Base-by-base conservation (phyloP, 2,329 filamentous ascomycete genomes). In the Exophiala calicioides region DNA sequence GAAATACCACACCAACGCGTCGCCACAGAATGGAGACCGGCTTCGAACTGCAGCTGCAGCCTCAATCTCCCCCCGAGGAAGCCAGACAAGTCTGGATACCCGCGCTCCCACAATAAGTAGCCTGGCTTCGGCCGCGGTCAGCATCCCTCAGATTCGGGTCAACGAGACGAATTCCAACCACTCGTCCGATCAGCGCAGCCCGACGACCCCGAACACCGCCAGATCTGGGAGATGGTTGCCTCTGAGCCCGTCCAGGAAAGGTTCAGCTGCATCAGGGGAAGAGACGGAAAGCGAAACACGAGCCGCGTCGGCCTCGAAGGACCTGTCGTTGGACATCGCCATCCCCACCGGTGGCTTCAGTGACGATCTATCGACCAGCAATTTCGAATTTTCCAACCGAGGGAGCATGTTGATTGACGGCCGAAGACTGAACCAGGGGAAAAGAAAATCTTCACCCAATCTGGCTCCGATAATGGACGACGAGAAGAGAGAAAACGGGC, bases 321-420 rank as follows among this genome's bases (percentile, higher is more conserved):
- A 71, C 30, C 73, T 82, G 31, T 70, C 75, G 29, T 70, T 79
- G 52, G 68, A 77, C 50, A 49, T 55, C 26, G 43, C 42, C 21
- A 80, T 83, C 47, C 79, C 80, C 3, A 75, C 71, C 2, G 71
- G 70, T 26, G 70, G 67, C 44, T 70, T 81, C 21, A 42, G 44
- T 35, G 77, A 77, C 47, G 77, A 76, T 29, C 62, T 83, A 44
- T 70, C 69, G 12, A 64, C 71, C 27, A 70, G 72, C 41, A 71
- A 75, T 30, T 65, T 84, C 52, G 72, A 75, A 34, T 84, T 84
- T 57, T 81, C 79, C 9, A 79, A 77, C 45, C 68, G 80, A 44
- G 80, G 80, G 40, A 83, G 79, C 64, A 71, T 83, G 63, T 63
- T 83, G 52, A 63, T 79, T 53, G 76, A 73, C 23, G 76, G 75